Evolutionary conservation across 148 eudicot species (phyloP).

Genomic region (Fagopyrum esculentum): DNA sequence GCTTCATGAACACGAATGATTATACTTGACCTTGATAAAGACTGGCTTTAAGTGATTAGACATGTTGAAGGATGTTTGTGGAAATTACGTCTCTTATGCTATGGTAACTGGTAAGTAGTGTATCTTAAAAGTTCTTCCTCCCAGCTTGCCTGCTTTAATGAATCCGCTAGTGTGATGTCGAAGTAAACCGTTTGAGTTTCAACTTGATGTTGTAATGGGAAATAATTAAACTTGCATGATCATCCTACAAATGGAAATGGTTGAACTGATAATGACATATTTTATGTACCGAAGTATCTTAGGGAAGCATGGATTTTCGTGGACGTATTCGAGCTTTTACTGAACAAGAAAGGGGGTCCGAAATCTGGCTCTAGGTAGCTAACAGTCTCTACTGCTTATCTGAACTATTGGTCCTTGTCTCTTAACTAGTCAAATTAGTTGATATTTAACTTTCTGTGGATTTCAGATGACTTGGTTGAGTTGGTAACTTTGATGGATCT

Average conservation of each 20-base stretch:
- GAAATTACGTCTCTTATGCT: neutral
- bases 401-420: neutral
- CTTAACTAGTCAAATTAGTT: neutral
- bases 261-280: neutral
- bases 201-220: neutral
- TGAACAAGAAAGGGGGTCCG: neutral
- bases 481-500: too few species aligned
- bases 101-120: neutral
- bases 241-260: neutral
- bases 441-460: neutral
- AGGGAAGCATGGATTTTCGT: neutral
- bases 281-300: neutral
- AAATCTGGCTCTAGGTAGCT: neutral
- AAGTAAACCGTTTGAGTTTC: neutral
- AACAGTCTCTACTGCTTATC: neutral
- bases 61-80: neutral
- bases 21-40: neutral
- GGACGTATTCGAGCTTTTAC: neutral
- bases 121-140: neutral
- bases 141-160: too few species aligned
- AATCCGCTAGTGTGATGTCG: neutral
- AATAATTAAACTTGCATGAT: neutral
- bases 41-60: neutral
- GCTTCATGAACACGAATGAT: constrained; percentile 12
- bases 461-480: neutral